Conservation (phyloP, 345 rosid species). For the Rhodomyrtus tomentosa region DNA sequence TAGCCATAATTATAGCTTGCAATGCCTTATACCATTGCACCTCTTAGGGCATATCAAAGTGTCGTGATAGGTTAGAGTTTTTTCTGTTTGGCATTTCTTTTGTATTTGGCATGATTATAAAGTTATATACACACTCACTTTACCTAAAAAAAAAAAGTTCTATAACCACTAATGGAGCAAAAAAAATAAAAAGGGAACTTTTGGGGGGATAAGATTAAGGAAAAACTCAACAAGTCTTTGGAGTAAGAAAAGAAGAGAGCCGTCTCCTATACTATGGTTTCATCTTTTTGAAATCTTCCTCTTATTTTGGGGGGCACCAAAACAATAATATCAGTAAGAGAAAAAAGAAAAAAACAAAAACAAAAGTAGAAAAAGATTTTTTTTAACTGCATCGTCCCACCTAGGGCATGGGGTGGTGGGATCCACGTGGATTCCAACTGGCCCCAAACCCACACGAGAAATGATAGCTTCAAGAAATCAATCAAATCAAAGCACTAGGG, state of each 20-base stretch:
- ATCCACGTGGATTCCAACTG: slow-evolving; percentile 3
- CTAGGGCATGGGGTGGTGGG: neutral
- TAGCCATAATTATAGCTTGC: no score
- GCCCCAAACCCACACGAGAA: neutral
- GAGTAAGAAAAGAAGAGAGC: neutral
- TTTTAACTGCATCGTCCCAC: neutral
- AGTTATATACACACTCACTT: no score
- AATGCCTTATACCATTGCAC: no score
- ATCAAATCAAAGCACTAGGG: neutral
- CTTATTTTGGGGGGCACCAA: neutral
- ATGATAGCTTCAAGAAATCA: neutral
- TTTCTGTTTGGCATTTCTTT: no score
- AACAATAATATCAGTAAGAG: neutral
- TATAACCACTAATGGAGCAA: neutral
- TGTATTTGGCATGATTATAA: no score
- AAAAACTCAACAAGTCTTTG: neutral
- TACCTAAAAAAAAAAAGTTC: no score
- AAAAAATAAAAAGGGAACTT: neutral
- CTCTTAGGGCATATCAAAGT: no score
- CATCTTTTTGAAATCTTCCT: neutral
- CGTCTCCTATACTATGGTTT: neutral
- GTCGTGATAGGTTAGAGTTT: no score
- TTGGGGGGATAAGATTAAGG: neutral
- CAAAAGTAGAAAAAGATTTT: neutral
- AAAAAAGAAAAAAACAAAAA: neutral